Conservation (phyloP, 495 filamentous ascomycete species). For the Xylaria nigripes region DNA sequence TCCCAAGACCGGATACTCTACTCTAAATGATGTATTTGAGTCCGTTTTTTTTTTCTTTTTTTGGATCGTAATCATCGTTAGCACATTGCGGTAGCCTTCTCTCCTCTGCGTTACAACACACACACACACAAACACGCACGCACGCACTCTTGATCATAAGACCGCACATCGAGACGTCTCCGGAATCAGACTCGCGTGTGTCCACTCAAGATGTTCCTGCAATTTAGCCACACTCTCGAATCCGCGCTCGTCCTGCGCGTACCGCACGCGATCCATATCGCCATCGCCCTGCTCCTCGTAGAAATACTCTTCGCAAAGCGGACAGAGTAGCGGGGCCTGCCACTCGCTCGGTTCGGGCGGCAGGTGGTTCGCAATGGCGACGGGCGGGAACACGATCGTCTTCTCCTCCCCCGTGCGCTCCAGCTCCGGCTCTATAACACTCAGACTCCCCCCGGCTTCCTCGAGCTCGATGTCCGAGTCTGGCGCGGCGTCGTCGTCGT, state of each 20-base stretch:
- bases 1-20: too few species aligned
- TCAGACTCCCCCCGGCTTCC: conserved; percentile 2
- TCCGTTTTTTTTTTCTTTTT: too few species aligned
- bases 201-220: conserved; percentile 41
- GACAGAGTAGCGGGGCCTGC: conserved; percentile 35
- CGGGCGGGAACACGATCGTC: conserved; percentile 38
- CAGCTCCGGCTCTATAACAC: conserved; percentile 15
- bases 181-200: conserved; percentile 30
- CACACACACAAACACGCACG: background rate
- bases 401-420: conserved; percentile 23
- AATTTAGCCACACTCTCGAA: conserved; percentile 33
- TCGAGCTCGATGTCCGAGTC: conserved; percentile 7
- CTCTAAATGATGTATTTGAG: too few species aligned
- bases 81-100: too few species aligned
- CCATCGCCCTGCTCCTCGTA: conserved; percentile 39
- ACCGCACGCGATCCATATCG: conserved; percentile 32
- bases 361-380: conserved; percentile 43
- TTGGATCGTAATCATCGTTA: too few species aligned
- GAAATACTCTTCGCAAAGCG: conserved; percentile 41
- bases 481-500: background rate
- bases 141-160: conserved; percentile 28
- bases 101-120: too few species aligned
- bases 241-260: conserved; percentile 35
- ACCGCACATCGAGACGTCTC: conserved; percentile 23
- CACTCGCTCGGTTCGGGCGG: conserved; percentile 34